Evolutionary conservation across 2,329 filamentous ascomycete species (phyloP), one percentile per base, ranked within the genome.

Genomic region (Paracamarosporium sp.): DNA sequence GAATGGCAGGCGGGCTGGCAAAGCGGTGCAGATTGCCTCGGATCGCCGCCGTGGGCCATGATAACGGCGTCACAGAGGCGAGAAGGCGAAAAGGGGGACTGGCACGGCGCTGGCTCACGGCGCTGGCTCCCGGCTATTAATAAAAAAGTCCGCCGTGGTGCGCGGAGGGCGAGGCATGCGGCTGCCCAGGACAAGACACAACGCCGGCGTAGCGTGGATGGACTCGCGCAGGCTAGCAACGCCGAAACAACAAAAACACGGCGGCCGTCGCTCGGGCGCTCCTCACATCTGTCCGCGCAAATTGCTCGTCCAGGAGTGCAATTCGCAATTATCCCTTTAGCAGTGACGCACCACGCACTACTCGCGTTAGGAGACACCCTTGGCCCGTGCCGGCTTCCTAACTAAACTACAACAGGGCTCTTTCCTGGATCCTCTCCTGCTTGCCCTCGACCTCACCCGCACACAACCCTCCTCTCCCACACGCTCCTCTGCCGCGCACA

Each of bases 1-100:
- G 62, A 65, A 63, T 63, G 48, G 65, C 63, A 64, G 63, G 56
- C 56, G 53, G 50, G 43, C 46, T 44, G 47, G 40, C 55, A 59
- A 57, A 38, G 17, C 30, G 53, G 46, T 50, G 53, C 52, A 62
- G 46, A 54, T 61, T 61, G 66, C 63, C 56, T 61, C 59, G 46
- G 53, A 60, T 60, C 55, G 51, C 45, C 57, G 46, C 30, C 3
- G 31, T 50, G 46, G 25, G 35, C 13, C 47, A 20, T 28, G 33
- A 50, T 38, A 27, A 20, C 47, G 47, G 33, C 31, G 28, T 50
- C 33, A 33, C n/a, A 15, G 13, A 20, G 33, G 50, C 36, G 50
- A 43, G 27, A 52, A 44, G 38, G 38, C 27, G 50, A 43, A 33
- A 40, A 41, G 31, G 44, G 24, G 27, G 55, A 40, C 24, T 6